phyloP scores from a whole-genome alignment of 805 yeast species.

The Lachancea mirantina region DNA sequence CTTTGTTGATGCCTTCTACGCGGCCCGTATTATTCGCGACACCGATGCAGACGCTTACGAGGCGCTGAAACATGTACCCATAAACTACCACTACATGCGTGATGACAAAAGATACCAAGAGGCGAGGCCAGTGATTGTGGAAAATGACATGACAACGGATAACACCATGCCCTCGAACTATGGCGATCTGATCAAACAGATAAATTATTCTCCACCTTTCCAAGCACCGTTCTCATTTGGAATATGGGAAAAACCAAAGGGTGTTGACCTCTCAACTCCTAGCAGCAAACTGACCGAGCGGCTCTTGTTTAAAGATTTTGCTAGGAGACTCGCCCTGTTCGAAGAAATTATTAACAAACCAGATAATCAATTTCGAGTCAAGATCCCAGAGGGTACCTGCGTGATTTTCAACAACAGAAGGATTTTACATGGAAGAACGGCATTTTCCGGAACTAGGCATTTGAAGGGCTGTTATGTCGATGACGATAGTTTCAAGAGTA shows the following conservation, averaged over 20 bases:
- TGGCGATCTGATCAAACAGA: constrained; percentile 39
- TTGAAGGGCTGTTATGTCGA: constrained; percentile 72
- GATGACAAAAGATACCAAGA: constrained; percentile 55
- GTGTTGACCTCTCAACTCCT: constrained; percentile 20
- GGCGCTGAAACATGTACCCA: constrained; percentile 55
- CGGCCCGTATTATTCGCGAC: constrained; percentile 48
- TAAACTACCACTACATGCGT: constrained; percentile 61
- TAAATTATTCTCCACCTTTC: constrained; percentile 76
- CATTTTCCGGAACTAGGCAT: constrained; percentile 52
- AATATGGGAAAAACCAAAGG: constrained; percentile 32
- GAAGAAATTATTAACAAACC: constrained; percentile 50
- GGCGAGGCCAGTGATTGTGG: constrained; percentile 56
- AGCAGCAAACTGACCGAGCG: constrained; percentile 36
- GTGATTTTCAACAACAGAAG: constrained; percentile 68
- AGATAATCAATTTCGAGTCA: constrained; percentile 46
- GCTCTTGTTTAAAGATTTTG: constrained; percentile 44
- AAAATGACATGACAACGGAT: constrained; percentile 36
- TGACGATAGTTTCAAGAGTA: constrained; percentile 63
- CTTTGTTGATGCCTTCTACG: constrained; percentile 64
- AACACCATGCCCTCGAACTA: constrained; percentile 26
- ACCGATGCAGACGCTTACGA: constrained; percentile 55
- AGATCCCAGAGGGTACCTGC: constrained; percentile 52
- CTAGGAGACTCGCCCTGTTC: constrained; percentile 52
- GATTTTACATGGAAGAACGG: constrained; percentile 56
- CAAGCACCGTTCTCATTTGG: constrained; percentile 70